Percentiles rank a stretch among this genome's conserved stretches.
These are phyloP conservation scores for Termitomyces sp. DNA, from an alignment of 768 basidiomycete genomes.

Conservation along the genomic window DNA sequence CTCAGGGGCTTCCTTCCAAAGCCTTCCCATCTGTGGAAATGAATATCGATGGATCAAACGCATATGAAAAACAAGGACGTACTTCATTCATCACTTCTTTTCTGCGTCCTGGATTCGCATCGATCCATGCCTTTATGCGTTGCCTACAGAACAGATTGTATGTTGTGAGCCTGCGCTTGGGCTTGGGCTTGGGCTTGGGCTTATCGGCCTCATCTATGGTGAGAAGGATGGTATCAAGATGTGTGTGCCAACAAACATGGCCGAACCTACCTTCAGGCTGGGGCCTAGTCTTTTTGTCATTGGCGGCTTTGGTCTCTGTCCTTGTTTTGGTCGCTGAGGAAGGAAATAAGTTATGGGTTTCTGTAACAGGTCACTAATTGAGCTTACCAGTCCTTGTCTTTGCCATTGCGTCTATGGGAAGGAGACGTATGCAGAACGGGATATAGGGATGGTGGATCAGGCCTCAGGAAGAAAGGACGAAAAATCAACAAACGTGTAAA, in stretches of 20 bases:
- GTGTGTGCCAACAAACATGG: background rate
- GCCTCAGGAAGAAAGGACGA: background rate
- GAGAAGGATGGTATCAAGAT: background rate
- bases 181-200: constrained; percentile 25
- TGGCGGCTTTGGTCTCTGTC: constrained; percentile 50
- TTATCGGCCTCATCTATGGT: constrained; percentile 36
- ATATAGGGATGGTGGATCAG: constrained; percentile 8
- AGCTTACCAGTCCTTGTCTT: constrained; percentile 44
- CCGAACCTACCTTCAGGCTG: constrained; percentile 26
- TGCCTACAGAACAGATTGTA: constrained; percentile 56
- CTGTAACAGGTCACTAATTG: background rate
- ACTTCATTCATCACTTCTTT: constrained; percentile 53
- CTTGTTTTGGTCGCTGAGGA: constrained; percentile 45
- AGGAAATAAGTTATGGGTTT: constrained; percentile 3
- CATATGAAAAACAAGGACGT: constrained; percentile 9
- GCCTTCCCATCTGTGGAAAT: constrained; percentile 40
- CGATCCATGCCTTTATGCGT: constrained; percentile 54
- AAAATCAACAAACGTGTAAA: constrained; percentile 6
- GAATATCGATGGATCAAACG: background rate
- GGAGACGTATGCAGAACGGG: constrained; percentile 10
- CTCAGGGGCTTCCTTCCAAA: constrained; percentile 57
- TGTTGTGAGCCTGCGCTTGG: constrained; percentile 43
- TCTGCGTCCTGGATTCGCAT: constrained; percentile 41
- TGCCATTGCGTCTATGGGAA: constrained; percentile 33
- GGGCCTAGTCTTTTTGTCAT: constrained; percentile 30